Base-by-base conservation (phyloP, 2,329 filamentous ascomycete species). In the Elsinoe ampelina region DNA sequence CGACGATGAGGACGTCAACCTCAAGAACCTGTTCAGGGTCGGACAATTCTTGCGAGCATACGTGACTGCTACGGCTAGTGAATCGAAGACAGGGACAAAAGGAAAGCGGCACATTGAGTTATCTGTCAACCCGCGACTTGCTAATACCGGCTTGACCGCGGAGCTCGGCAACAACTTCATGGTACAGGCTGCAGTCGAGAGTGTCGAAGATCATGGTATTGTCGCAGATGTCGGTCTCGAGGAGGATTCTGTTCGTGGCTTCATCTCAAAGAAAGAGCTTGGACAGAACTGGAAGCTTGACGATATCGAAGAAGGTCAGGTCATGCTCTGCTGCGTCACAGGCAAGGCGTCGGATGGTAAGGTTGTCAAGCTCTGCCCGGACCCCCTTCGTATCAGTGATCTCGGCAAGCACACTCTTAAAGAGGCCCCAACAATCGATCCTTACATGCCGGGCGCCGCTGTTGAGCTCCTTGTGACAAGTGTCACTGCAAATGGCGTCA, bases 131-230 rank as follows among this genome's bases (percentile, higher is more conserved):
- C 93, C 93, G 2, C 79, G 80, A 58, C 80, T 88, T 60, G 79
- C 89, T 56, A 98, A 98, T 69, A 79, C 80, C 2, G 85, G 87
- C 1, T 75, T 98, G 19, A 76, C 80, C 2, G 80, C 82, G 62
- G 82, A 86, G 39, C 72, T 96, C 8, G 83, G 93, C 8, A 72
- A 80, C 39, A 86, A 95, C 66, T 79, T 77, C 61, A 90, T 87
- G 45, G 75, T 97, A 17, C 95, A 97, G 79, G 92, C 90, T 1
- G 86, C 90, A 0, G 85, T 98, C 22, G 73, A 80, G 52, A 98
- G 92, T 70, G 86, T 95, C n/a, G 92, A 98, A 71, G 95, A 98
- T 65, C 91, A 95, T 66, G 93, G 93, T 60, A 80, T 93, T 58
- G 82, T 97, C 57, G 95, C 98, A 89, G 89, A 96, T 63, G 73